A percentile compares a stretch with the other conserved stretches of the same genome.
phyloP scores from a whole-genome alignment of 2,329 filamentous ascomycete genomes.

The Orbilia ellipsospora region DNA sequence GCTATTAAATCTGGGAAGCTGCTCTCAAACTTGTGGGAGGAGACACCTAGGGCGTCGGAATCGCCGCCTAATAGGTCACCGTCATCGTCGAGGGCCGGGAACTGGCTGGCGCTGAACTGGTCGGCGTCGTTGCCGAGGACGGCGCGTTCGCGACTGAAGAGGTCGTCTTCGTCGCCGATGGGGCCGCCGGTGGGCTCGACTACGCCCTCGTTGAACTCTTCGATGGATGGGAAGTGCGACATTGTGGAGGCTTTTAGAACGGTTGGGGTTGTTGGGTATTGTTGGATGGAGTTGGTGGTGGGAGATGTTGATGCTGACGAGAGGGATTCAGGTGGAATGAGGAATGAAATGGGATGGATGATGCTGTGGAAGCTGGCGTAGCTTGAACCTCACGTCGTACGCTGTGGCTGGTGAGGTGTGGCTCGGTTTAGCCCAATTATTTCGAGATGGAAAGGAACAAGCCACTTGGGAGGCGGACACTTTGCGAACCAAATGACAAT shows the following conservation, averaged over 20 bases:
- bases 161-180: conserved; percentile 76
- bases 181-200: conserved; percentile 63
- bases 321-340: not conserved
- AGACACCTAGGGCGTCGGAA: conserved; percentile 60
- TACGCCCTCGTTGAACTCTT: conserved; percentile 75
- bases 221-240: conserved; percentile 83
- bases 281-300: not conserved
- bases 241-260: conserved; percentile 64
- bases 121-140: conserved; percentile 90
- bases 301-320: conserved; percentile 20
- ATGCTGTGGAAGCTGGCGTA: not conserved
- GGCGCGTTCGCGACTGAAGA: conserved; percentile 90
- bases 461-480: too few relatives aligned
- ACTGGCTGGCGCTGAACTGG: conserved; percentile 74
- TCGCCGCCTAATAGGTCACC: conserved; percentile 79
- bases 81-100: conserved; percentile 64
- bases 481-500: too few relatives aligned
- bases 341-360: not conserved
- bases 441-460: too few relatives aligned
- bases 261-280: not conserved
- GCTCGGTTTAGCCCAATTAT: not conserved
- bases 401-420: conserved; percentile 5
- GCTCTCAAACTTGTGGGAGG: conserved; percentile 75
- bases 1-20: conserved; percentile 87
- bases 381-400: not conserved